phyloP scores from a whole-genome alignment of 371 early-diverging fungal species.

The Cokeromyces recurvatus region DNA sequence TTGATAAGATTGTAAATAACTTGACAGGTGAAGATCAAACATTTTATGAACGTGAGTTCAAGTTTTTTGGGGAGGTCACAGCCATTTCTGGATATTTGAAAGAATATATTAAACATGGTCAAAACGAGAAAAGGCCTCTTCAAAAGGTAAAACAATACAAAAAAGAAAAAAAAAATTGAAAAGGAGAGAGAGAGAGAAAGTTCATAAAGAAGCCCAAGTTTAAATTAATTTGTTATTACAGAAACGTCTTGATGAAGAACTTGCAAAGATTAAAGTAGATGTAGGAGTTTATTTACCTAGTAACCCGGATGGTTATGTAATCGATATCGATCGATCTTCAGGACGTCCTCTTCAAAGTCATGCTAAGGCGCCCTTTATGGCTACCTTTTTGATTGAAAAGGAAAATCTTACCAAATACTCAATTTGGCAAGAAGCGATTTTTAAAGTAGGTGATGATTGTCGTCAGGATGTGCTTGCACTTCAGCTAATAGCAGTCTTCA shows the following conservation, averaged over 20 bases:
- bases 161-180: too few relatives aligned
- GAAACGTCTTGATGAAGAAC: slow-evolving; percentile 89
- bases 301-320: slow-evolving; percentile 93
- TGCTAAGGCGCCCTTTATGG: slow-evolving; percentile 99
- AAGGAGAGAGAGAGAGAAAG: too few relatives aligned
- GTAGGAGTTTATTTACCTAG: slow-evolving; percentile 97
- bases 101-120: slow-evolving; percentile 89
- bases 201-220: too few relatives aligned
- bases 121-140: slow-evolving; percentile 89
- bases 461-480: slow-evolving; percentile 98
- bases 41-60: slow-evolving; percentile 94
- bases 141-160: slow-evolving; percentile 54
- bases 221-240: too few relatives aligned
- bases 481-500: slow-evolving; percentile 98
- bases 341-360: slow-evolving; percentile 97
- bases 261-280: slow-evolving; percentile 91
- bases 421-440: slow-evolving; percentile 86
- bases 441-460: slow-evolving; percentile 99
- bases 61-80: slow-evolving; percentile 93
- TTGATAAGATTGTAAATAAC: slow-evolving; percentile 66
- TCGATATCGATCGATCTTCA: slow-evolving; percentile 93
- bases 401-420: slow-evolving; percentile 11
- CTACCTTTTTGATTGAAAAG: slow-evolving; percentile 90
- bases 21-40: slow-evolving; percentile 82
- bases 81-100: slow-evolving; percentile 96